Base-by-base conservation (phyloP, 139 green algal species). In the Chlorella sp. region DNA sequence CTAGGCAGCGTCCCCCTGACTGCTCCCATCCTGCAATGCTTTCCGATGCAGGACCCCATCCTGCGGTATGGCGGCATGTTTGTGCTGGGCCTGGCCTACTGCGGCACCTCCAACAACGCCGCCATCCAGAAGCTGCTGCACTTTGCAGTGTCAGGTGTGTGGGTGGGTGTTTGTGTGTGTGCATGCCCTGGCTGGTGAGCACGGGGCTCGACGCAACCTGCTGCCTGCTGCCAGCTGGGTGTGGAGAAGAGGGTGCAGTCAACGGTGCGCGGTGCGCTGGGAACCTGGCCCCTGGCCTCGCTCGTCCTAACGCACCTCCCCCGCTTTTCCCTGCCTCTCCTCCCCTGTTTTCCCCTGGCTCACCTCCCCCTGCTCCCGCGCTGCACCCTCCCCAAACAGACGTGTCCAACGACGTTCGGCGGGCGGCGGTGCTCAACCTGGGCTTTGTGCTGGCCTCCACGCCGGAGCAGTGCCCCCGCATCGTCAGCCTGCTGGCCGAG, bases 101-200 rank as follows among this genome's bases (percentile, higher is more conserved):
- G 93, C 39, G 97, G 95, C 87, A 99, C 97, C 21, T 93, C 88
- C 86, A 98, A 99, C 91, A 99, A 99, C 86, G 84, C 36, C 30
- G 98, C 97, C 4, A 97, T 99, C 41, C 94, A 97, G 86, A 95
- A 93, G 87, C 96, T 99, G 87, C 95, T 99, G 69, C 96, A 98
- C 87, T 98, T 98, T 90, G 97, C 97, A 7, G 97, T 99, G 47
- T 92, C 78, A 32, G 82, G 82, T 86, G 71, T 11, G 81, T n/a
- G n/a, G n/a, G n/a, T n/a, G n/a, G n/a, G n/a, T n/a, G n/a, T n/a
- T n/a, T n/a, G n/a, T n/a, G n/a, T n/a, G n/a, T n/a, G n/a, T n/a
- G n/a, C n/a, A n/a, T n/a, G n/a, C n/a, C n/a, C n/a, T n/a, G n/a
- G n/a, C n/a, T n/a, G n/a, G n/a, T n/a, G n/a, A n/a, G n/a, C n/a